Percentiles rank a stretch among this genome's conserved stretches.
Conservation (phyloP, 192 early-diverging fungal species). For the Coemansia sp. region DNA sequence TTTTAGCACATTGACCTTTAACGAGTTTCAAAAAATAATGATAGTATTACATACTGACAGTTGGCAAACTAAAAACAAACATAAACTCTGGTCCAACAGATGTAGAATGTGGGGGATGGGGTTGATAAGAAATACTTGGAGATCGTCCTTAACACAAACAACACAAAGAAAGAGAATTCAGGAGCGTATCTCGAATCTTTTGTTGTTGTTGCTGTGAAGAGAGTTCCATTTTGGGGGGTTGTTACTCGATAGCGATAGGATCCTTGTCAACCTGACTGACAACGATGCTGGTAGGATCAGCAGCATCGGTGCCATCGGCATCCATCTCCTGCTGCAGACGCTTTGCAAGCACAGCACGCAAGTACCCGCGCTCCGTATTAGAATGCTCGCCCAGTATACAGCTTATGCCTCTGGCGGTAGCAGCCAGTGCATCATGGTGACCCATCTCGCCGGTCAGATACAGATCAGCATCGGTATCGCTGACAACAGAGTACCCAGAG, state of each 20-base stretch:
- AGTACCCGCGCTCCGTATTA: conserved; percentile 89
- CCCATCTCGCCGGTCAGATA: conserved; percentile 94
- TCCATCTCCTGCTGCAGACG: conserved; percentile 57
- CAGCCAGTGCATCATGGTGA: conserved; percentile 91
- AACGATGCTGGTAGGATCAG: conserved; percentile 58
- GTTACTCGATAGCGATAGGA: conserved; percentile 61
- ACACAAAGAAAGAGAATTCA: too few species aligned
- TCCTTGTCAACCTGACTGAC: conserved; percentile 76
- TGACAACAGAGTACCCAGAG: conserved; percentile 71
- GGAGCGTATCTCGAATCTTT: too few species aligned
- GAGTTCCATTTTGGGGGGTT: not conserved
- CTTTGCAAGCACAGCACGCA: conserved; percentile 64
- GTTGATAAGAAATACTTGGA: not conserved
- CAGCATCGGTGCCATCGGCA: conserved; percentile 22
- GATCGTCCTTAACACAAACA: not conserved
- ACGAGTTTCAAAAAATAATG: too few species aligned
- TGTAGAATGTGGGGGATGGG: not conserved
- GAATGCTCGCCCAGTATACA: conserved; percentile 89
- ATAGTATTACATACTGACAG: not conserved
- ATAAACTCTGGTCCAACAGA: too few species aligned
- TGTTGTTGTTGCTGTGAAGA: too few species aligned
- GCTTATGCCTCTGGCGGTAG: conserved; percentile 70
- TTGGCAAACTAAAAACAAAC: too few species aligned
- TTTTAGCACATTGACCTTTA: too few species aligned
- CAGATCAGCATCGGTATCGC: conserved; percentile 64